Evolutionary conservation across 192 early-diverging fungal genomes (phyloP).

Genomic region (Coemansia erecta): DNA sequence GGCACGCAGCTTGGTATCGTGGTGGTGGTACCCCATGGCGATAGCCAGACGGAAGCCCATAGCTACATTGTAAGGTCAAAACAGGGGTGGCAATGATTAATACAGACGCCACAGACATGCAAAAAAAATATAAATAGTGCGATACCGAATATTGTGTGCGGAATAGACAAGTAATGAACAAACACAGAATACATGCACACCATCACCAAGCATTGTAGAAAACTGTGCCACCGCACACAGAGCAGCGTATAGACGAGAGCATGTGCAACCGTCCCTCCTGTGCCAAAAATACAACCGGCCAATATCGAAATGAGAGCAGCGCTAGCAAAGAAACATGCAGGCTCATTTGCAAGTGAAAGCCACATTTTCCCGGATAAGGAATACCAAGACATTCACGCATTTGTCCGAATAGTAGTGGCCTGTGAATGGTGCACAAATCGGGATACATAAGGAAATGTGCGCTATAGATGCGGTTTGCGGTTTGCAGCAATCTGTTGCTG

Average conservation of each 20-base stretch:
- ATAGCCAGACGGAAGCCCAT: constrained; percentile 56
- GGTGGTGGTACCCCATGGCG: constrained; percentile 54
- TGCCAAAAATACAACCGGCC: not conserved
- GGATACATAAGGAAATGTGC: not conserved
- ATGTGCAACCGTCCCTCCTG: no score
- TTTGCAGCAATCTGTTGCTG: not conserved
- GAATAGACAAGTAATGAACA: no score
- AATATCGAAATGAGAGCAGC: not conserved
- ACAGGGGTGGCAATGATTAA: not conserved
- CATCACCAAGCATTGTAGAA: no score
- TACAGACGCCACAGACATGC: not conserved
- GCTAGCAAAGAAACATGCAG: not conserved
- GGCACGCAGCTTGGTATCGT: constrained; percentile 37
- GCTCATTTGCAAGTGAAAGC: constrained; percentile 1
- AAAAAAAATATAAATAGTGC: no score
- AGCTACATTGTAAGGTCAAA: constrained; percentile 21
- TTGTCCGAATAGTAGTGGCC: not conserved
- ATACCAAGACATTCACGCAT: no score
- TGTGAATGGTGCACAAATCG: no score
- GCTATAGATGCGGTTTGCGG: no score
- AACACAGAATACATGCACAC: no score
- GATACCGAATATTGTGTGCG: no score
- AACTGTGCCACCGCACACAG: no score
- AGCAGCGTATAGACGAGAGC: no score
- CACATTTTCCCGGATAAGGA: not conserved